Conservation (phyloP, 2,329 filamentous ascomycete genomes). For the Fusarium miscanthi region DNA sequence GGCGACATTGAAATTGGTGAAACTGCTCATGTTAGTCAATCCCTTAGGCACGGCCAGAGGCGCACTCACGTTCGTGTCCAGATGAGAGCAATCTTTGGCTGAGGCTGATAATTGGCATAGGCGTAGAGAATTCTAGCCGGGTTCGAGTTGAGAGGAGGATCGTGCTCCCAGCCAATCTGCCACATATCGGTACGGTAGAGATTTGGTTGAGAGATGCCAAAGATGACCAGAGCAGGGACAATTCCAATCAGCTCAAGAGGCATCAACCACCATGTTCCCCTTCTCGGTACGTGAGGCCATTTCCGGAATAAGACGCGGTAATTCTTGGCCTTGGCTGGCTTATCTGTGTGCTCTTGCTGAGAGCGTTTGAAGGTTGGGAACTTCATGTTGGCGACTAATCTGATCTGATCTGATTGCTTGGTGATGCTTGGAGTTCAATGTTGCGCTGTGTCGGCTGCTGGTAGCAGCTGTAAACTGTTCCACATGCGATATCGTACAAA, state of each 20-base stretch:
- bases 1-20: slow-evolving; percentile 81
- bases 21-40: slow-evolving; percentile 56
- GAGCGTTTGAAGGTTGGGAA: slow-evolving; percentile 27
- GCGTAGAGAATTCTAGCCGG: slow-evolving; percentile 77
- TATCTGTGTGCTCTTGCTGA: slow-evolving; percentile 25
- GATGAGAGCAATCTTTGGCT: slow-evolving; percentile 72
- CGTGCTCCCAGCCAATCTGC: slow-evolving; percentile 75
- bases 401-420: neutral
- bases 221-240: slow-evolving; percentile 74
- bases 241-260: slow-evolving; percentile 73
- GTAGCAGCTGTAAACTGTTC: slow-evolving; percentile 36
- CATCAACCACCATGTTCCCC: slow-evolving; percentile 72
- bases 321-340: slow-evolving; percentile 32
- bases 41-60: neutral
- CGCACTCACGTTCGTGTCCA: slow-evolving; percentile 77
- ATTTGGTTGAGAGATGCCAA: slow-evolving; percentile 78
- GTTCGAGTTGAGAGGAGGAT: slow-evolving; percentile 74
- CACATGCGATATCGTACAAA: slow-evolving; percentile 28
- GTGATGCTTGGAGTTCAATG: neutral
- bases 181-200: slow-evolving; percentile 78
- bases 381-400: slow-evolving; percentile 39
- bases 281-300: slow-evolving; percentile 64
- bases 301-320: slow-evolving; percentile 69
- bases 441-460: slow-evolving; percentile 28
- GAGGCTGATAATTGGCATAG: slow-evolving; percentile 75